Evolutionary conservation across 176 grass and related monocot species (phyloP), one percentile per base, ranked within the genome.

Genomic region (sorghum (Sorghum bicolor)): DNA sequence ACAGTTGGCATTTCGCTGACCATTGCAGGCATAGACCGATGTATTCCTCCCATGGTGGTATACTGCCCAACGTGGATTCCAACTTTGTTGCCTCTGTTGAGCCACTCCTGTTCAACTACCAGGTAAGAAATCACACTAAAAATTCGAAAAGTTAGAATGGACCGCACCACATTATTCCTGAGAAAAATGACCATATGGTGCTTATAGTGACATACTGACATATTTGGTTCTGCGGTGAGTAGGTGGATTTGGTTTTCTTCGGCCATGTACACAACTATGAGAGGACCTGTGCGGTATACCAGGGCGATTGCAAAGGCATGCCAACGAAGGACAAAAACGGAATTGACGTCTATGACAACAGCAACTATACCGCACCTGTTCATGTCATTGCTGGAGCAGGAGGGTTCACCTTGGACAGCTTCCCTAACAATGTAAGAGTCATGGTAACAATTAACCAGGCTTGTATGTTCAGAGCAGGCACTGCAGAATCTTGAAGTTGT

Each of bases 221-320:
- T 74, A 52, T 29, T 79, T 45, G 78, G 5, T 74, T 63, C 14
- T 64, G 33, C 10, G 65, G 76, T 86, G 48, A 76, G 43, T 78
- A 97, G 92, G 94, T 97, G 30, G 94, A 97, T 90, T 76, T 97
- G 47, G 94, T 90, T 68, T 86, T 97, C 62, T 89, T 97, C 5
- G 94, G 92, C 1, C 92, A 97, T 90, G 94, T 94, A 37, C 94
- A 97, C 75, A 97, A 97, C 73, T 97, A 97, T 8, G 94, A 97
- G 75, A 97, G 94, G 43, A 94, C 87, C 1, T 97, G 94, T 68
- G 85, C 92, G 2, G 86, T 97, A 22, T 94, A 92, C 67, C 80
- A 85, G 48, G 28, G 71, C n/a, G 63, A 88, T 37, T 97, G 94
- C 83, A 88, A 61, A 50, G 83, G 85, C 45, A 75, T 80, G 64